Evolutionary conservation across 345 rosid genomes (phyloP).

Genomic region (Aegle marmelos): DNA sequence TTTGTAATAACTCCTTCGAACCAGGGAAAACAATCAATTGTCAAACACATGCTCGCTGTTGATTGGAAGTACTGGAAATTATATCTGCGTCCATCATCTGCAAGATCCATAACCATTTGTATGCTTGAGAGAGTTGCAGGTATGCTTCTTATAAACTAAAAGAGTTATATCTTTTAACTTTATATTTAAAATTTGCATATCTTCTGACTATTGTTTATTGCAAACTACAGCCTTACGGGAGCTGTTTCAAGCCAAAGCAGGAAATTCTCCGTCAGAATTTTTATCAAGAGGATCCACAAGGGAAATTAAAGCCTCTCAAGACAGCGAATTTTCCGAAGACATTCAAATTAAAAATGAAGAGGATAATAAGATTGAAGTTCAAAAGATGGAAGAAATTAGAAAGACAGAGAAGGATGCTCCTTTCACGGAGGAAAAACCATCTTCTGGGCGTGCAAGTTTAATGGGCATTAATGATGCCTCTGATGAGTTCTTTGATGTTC

Average conservation of each 20-base stretch:
- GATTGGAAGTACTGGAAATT: conserved; percentile 91
- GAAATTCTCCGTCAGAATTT: conserved; percentile 40
- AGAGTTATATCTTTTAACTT: background rate
- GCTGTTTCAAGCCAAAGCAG: conserved; percentile 60
- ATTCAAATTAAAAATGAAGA: conserved; percentile 9
- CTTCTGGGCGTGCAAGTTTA: conserved; percentile 41
- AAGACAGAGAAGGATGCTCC: conserved; percentile 15
- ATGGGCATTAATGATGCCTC: conserved; percentile 55
- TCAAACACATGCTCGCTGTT: conserved; percentile 90
- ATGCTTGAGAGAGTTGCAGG: conserved; percentile 91
- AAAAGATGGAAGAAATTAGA: conserved; percentile 14
- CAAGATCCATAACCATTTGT: conserved; percentile 66
- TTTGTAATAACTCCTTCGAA: conserved; percentile 71
- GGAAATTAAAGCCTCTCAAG: conserved; percentile 27
- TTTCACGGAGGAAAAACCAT: conserved; percentile 36
- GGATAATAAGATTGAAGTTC: conserved; percentile 26
- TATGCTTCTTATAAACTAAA: conserved; percentile 4
- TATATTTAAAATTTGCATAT: background rate
- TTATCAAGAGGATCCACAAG: conserved; percentile 33
- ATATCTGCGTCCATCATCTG: conserved; percentile 55
- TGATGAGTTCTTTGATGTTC: conserved; percentile 95
- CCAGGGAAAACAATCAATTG: conserved; percentile 70
- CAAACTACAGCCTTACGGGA: conserved; percentile 63
- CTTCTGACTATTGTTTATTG: background rate
- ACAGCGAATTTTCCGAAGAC: background rate